These are phyloP conservation scores for Tuber microsphaerosporum DNA, from an alignment of 495 filamentous ascomycete species.

Conservation along the genomic window DNA sequence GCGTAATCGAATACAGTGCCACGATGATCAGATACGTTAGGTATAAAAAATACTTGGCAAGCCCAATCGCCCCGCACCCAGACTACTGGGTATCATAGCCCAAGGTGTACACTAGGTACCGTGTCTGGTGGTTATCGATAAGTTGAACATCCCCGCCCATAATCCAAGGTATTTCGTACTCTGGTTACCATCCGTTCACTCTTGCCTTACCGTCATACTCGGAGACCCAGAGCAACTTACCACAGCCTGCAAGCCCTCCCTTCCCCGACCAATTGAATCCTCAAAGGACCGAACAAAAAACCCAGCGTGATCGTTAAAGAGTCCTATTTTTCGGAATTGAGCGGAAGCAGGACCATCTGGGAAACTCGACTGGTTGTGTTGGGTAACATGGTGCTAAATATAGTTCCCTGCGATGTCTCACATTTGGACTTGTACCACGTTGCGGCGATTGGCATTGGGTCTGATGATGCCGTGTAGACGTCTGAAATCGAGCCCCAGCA, in stretches of 20 bases:
- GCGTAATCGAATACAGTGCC: neutral
- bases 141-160: neutral
- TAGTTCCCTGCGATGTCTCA: neutral
- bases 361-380: neutral
- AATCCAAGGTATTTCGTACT: neutral
- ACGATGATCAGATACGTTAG: neutral
- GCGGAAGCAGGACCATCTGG: neutral
- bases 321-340: neutral
- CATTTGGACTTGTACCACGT: neutral
- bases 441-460: neutral
- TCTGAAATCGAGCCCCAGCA: too few relatives aligned
- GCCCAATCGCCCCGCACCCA: neutral
- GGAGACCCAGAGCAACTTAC: neutral
- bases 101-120: too few relatives aligned
- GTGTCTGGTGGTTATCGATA: neutral
- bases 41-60: neutral
- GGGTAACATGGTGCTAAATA: neutral
- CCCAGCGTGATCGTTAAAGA: neutral
- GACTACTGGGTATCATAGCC: neutral
- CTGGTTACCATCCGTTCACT: neutral
- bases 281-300: neutral
- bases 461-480: neutral
- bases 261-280: neutral
- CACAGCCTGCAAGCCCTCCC: neutral
- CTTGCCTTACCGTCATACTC: neutral